Percentiles rank a stretch among this genome's conserved stretches.
Conservation (phyloP, 192 early-diverging fungal genomes). For the Irineochytrium annulatum region DNA sequence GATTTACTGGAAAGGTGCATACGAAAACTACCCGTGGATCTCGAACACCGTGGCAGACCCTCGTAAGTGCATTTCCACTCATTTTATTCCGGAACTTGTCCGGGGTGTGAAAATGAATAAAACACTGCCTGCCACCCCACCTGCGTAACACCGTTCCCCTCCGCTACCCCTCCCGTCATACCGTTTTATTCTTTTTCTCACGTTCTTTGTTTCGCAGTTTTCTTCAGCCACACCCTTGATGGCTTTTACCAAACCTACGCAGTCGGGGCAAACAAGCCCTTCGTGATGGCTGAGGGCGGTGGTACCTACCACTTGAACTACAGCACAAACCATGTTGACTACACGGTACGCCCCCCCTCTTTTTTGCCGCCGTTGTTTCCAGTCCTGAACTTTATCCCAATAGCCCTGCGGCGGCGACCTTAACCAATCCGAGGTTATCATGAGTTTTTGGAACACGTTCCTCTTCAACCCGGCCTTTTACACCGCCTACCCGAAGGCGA, state of each 20-base stretch:
- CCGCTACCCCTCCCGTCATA: too few relatives aligned
- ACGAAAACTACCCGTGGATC: slow-evolving; percentile 1
- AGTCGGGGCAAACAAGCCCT: slow-evolving; percentile 47
- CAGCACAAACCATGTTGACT: slow-evolving; percentile 28
- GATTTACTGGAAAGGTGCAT: neutral
- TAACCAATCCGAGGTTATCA: slow-evolving; percentile 2
- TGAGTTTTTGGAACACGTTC: slow-evolving; percentile 20
- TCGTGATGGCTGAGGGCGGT: slow-evolving; percentile 35
- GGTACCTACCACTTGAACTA: slow-evolving; percentile 22
- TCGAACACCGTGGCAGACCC: neutral
- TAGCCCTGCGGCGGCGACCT: neutral
- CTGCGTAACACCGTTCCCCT: too few relatives aligned
- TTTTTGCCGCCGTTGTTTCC: slow-evolving; percentile 6
- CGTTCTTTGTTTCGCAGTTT: too few relatives aligned
- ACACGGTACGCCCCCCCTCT: too few relatives aligned
- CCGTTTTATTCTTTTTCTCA: too few relatives aligned
- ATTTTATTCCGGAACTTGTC: too few relatives aligned
- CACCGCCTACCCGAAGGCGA: slow-evolving; percentile 20
- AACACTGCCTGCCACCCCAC: too few relatives aligned
- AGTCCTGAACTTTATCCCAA: slow-evolving; percentile 8
- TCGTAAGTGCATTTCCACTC: too few relatives aligned
- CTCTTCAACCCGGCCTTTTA: slow-evolving; percentile 14
- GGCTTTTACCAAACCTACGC: too few relatives aligned
- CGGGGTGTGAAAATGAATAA: too few relatives aligned
- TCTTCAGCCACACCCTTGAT: too few relatives aligned